A percentile compares a stretch with the other conserved stretches of the same genome.
These are phyloP conservation scores for Xylaria venustula DNA, from an alignment of 495 filamentous ascomycete genomes.

Conservation along the genomic window DNA sequence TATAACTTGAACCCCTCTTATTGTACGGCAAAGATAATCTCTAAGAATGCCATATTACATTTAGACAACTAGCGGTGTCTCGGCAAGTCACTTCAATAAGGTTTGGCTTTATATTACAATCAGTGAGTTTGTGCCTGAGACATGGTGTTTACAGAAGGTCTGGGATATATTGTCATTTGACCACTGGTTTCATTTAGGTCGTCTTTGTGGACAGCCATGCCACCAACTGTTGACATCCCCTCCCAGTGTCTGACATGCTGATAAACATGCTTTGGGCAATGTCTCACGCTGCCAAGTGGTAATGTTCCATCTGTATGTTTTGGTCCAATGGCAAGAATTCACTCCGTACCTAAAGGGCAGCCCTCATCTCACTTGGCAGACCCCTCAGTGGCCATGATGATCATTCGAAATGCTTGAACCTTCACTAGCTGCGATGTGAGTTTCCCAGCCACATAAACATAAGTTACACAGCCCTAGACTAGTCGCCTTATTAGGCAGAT, in stretches of 20 bases:
- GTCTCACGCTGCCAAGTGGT: neutral
- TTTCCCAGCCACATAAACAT: conserved; percentile 14
- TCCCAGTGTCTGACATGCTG: neutral
- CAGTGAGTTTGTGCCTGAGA: too few species aligned
- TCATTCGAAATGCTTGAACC: conserved; percentile 13
- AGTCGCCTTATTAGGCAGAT: conserved; percentile 49
- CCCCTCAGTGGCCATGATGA: neutral
- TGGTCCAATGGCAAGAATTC: neutral
- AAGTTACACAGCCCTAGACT: conserved; percentile 23
- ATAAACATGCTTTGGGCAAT: neutral
- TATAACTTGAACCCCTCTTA: too few species aligned
- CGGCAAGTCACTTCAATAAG: too few species aligned
- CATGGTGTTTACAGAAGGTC: too few species aligned
- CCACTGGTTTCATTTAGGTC: too few species aligned
- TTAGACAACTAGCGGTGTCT: too few species aligned
- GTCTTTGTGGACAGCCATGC: neutral
- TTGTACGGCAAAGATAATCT: too few species aligned
- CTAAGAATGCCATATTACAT: too few species aligned
- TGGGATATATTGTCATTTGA: too few species aligned
- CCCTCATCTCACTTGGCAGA: neutral
- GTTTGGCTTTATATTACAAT: too few species aligned
- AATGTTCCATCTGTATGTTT: neutral
- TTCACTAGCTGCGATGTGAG: conserved; percentile 17
- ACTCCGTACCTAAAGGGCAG: neutral
- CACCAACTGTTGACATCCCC: neutral